phyloP scores from a whole-genome alignment of 495 filamentous ascomycete genomes.

The Melanomma pulvis-pyrius region DNA sequence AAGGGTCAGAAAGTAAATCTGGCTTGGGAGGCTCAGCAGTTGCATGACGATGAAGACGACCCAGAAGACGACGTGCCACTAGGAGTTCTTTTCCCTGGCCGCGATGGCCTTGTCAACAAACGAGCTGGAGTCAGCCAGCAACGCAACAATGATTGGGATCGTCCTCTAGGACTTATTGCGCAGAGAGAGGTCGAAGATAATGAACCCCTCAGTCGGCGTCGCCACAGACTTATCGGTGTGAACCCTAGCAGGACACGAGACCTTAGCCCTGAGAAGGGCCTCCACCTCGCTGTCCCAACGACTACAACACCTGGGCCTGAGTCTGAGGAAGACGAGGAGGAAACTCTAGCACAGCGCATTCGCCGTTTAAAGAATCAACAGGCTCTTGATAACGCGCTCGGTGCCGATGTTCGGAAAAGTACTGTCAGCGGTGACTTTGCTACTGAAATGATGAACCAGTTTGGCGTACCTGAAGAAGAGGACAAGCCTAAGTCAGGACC shows the following conservation, averaged over 20 bases:
- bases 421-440: slow-evolving; percentile 76
- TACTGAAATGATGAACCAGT: slow-evolving; percentile 73
- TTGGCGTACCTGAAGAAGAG: slow-evolving; percentile 54
- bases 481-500: slow-evolving; percentile 42
- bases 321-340: slow-evolving; percentile 63
- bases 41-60: slow-evolving; percentile 51
- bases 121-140: slow-evolving; percentile 16
- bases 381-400: slow-evolving; percentile 46
- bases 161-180: slow-evolving; percentile 84
- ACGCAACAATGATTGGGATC: slow-evolving; percentile 47
- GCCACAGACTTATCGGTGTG: slow-evolving; percentile 73
- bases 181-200: slow-evolving; percentile 84
- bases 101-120: slow-evolving; percentile 56
- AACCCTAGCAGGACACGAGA: slow-evolving; percentile 36
- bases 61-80: slow-evolving; percentile 76
- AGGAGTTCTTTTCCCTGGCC: slow-evolving; percentile 72
- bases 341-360: slow-evolving; percentile 77
- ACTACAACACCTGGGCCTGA: slow-evolving; percentile 21
- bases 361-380: slow-evolving; percentile 65
- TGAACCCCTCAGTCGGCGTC: slow-evolving; percentile 80
- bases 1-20: slow-evolving; percentile 75
- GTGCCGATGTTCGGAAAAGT: slow-evolving; percentile 50
- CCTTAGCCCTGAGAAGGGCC: slow-evolving; percentile 45
- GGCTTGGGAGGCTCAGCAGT: slow-evolving; percentile 79
- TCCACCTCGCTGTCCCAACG: slow-evolving; percentile 22